Evolutionary conservation across 2,329 filamentous ascomycete genomes (phyloP), one percentile per base, ranked within the genome.

Genomic region (Keithomyces neogunnii): DNA sequence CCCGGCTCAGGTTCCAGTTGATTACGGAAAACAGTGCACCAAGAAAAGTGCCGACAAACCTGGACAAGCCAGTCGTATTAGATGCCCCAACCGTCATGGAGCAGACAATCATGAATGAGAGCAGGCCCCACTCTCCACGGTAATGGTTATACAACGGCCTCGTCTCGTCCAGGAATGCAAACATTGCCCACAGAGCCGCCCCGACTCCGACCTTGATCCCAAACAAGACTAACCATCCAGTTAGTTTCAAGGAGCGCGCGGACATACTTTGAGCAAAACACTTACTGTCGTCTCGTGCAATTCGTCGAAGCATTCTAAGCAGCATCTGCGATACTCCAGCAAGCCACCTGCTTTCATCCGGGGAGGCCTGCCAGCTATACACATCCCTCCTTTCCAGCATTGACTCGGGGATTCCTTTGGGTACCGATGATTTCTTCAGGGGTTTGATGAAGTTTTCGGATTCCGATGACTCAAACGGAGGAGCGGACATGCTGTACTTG

Each of bases 41-140:
- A 38, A 92, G 73, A 49, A 88, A 76, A 1, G 90, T 96, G 54
- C 90, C 90, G 6, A 88, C 73, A 62, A 95, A 91, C 58, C 91
- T 84, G 48, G 89, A 82, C 66, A 83, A 82, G 2, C 88, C 89
- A 0, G 90, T 95, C 1, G 90, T 95, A 66, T 96, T 96, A 32
- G 89, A 88, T 6, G 90, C 88, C 26, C 91, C 91, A 31, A 96
- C 89, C 0, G 90, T 96, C 89, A 95, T 96, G 31, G 87, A 89
- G 66, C 89, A 95, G 28, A 96, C 91, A 63, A 95, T 81, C 90
- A 96, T 96, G 71, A 95, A 96, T 0, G 89, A 93, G 47, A 96
- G 70, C 4, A 96, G 74, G n/a, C 91, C 91, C 91, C 91, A 96
- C 72, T 96, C 91, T 33, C 90, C 89, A 60, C 90, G 78, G 85